A percentile compares a stretch with the other conserved stretches of the same genome.
Conservation (phyloP, 2,329 filamentous ascomycete genomes). For the Trichophyton simii region DNA sequence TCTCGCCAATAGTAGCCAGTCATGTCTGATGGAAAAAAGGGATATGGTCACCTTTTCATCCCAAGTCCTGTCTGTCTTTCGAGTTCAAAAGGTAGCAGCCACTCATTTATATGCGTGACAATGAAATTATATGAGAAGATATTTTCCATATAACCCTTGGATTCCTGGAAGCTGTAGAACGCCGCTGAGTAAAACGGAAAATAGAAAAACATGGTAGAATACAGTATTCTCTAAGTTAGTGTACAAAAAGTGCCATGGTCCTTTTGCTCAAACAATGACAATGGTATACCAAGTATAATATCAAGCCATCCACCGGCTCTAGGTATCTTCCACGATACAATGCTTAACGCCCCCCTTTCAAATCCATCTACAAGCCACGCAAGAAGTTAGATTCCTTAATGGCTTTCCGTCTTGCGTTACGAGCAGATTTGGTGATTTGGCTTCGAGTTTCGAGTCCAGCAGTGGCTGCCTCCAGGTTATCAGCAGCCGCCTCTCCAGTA, state of each 20-base stretch:
- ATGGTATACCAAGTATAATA: not conserved
- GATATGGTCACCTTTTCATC: not conserved
- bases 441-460: conserved; percentile 26
- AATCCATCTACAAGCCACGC: conserved; percentile 29
- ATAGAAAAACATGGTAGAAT: not conserved
- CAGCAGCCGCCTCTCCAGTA: conserved; percentile 16
- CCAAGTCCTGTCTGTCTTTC: not conserved
- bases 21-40: not conserved
- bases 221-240: not conserved
- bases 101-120: not conserved
- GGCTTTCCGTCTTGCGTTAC: conserved; percentile 33
- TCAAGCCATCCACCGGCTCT: not conserved
- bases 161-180: too few relatives aligned
- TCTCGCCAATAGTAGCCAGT: not conserved
- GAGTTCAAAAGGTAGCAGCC: not conserved
- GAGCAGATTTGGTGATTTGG: conserved; percentile 34
- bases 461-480: conserved; percentile 21
- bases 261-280: not conserved
- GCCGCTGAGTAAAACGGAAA: too few relatives aligned
- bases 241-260: not conserved
- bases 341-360: not conserved
- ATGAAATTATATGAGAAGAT: conserved; percentile 1
- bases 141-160: not conserved
- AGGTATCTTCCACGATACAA: not conserved
- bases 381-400: conserved; percentile 39